Percentiles rank a stretch among this genome's conserved stretches.
Evolutionary conservation across 495 filamentous ascomycete genomes (phyloP).

Genomic region (Schizothecium vesticola): DNA sequence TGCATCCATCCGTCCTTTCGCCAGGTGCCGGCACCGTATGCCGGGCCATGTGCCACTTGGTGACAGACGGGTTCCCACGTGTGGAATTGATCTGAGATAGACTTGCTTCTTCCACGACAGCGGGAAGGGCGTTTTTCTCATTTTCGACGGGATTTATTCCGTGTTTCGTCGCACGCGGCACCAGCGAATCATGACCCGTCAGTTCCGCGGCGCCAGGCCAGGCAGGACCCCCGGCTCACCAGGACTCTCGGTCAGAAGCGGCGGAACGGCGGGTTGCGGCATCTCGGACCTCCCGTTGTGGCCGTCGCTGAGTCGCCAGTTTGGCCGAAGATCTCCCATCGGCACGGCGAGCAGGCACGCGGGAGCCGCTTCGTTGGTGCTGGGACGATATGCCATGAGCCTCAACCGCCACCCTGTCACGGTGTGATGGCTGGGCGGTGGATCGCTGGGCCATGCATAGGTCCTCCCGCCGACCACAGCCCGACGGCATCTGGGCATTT

Average conservation of each 20-base stretch:
- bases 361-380: slow-evolving; percentile 4
- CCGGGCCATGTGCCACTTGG: neutral
- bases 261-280: slow-evolving; percentile 5
- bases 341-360: slow-evolving; percentile 9
- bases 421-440: neutral
- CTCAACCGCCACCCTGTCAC: neutral
- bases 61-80: neutral
- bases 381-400: neutral
- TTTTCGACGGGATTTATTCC: neutral
- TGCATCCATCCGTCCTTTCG: neutral
- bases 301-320: slow-evolving; percentile 20
- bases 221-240: neutral
- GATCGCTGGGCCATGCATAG: neutral
- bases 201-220: slow-evolving; percentile 6
- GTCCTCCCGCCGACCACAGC: too few relatives aligned
- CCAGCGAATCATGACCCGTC: slow-evolving; percentile 1
- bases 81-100: neutral
- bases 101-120: neutral
- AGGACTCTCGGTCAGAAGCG: slow-evolving; percentile 5
- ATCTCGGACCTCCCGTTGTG: slow-evolving; percentile 1
- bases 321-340: slow-evolving; percentile 23
- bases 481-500: neutral
- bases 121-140: neutral
- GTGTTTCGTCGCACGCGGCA: neutral
- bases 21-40: neutral